Evolutionary conservation across 306 rosid genomes (phyloP), one percentile per base, ranked within the genome.

Genomic region (Lithocarpus polystachyus): DNA sequence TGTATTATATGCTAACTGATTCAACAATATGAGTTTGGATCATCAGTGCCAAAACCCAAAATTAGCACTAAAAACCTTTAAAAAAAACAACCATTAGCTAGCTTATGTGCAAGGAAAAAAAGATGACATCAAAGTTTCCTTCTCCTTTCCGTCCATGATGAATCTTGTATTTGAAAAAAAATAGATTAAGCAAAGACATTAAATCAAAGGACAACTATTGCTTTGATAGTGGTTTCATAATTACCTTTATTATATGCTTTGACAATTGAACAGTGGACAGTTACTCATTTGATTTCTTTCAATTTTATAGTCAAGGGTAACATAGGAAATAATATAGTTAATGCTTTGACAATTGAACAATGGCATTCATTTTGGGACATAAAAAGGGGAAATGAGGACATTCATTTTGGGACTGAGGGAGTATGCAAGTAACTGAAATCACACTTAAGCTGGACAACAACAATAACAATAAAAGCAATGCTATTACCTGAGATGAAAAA

Each of bases 401-500:
- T 67, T 33, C 22, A 6, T 19, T 18, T 1, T 0, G 13, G 48
- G 43, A 12, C n/a, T 5, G 23, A 33, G 10, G 48, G 51, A 10
- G 43, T 7, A 6, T 5, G 17, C 22, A 23, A 59, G 55, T 31
- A 70, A 59, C 67, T 20, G 19, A 76, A 23, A 29, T 35, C 72
- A 79, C 78, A 26, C 48, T 43, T 33, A 24, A 62, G 31, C 64
- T 54, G 79, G 73, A 69, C 61, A 75, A 84, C 67, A 35, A 75
- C 19, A 56, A 56, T 72, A 61, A 37, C 43, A 37, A 65, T 23
- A 69, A 56, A 74, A 60, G 77, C 55, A 80, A 54, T 18, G 7
- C 45, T 48, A 86, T 79, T 83, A 93, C 98, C 99, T 95, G 98
- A 71, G 99, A 95, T 53, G 97, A 90, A 87, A 85, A 95, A 81